Conservation (phyloP, 2,329 filamentous ascomycete species). For the Talaromyces sp. region DNA sequence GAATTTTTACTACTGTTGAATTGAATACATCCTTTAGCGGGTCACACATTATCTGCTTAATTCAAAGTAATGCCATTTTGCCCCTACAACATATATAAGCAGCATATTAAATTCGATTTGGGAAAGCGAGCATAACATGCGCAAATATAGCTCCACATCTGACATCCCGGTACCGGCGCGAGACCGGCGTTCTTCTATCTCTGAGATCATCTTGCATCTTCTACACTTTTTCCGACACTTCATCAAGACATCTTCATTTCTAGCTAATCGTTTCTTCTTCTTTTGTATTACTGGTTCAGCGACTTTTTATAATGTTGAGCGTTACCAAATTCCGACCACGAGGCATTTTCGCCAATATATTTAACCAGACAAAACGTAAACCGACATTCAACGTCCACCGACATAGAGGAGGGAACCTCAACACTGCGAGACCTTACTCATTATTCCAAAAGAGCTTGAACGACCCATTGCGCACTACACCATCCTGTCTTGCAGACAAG, state of each 20-base stretch:
- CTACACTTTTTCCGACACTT: too few relatives aligned
- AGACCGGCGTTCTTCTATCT: background rate
- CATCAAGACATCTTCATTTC: too few relatives aligned
- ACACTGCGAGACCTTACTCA: background rate
- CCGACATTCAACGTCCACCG: too few relatives aligned
- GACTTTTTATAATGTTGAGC: background rate
- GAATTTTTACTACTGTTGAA: too few relatives aligned
- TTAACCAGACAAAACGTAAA: background rate
- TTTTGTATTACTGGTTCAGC: too few relatives aligned
- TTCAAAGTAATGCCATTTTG: too few relatives aligned
- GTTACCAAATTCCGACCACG: background rate
- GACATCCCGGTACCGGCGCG: background rate
- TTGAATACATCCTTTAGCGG: too few relatives aligned
- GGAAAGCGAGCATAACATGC: background rate
- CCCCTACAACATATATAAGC: too few relatives aligned
- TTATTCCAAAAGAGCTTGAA: background rate
- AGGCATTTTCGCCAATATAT: background rate
- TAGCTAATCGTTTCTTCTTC: too few relatives aligned
- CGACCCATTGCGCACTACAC: background rate
- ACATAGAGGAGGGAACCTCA: too few relatives aligned
- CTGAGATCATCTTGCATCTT: too few relatives aligned
- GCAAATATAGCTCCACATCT: background rate
- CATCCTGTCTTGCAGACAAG: constrained; percentile 20
- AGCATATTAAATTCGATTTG: background rate
- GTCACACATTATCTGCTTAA: too few relatives aligned